Evolutionary conservation across 768 basidiomycete species (phyloP).

Genomic region (Tubosaeta sp.): DNA sequence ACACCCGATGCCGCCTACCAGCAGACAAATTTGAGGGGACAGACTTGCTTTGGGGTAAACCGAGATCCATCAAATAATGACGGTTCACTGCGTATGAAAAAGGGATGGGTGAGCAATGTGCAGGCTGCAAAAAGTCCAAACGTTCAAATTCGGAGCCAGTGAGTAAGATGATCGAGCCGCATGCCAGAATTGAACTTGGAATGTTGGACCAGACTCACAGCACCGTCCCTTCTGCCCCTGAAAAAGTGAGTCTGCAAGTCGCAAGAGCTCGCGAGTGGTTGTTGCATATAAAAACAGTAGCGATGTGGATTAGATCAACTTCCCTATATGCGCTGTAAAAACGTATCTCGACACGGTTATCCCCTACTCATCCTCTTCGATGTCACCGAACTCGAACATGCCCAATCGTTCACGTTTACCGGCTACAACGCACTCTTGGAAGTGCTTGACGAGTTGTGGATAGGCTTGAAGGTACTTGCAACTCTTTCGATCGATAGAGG

Average conservation of each 20-base stretch:
- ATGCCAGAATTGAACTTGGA: neutral
- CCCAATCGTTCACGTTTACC: conserved; percentile 76
- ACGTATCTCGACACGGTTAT: conserved; percentile 11
- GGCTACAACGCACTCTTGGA: conserved; percentile 54
- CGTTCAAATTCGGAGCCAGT: neutral
- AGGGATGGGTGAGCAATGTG: neutral
- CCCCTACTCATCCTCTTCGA: conserved; percentile 71
- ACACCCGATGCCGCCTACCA: conserved; percentile 16
- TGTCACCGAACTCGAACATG: conserved; percentile 91
- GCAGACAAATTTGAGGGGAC: conserved; percentile 17
- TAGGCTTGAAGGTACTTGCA: conserved; percentile 72
- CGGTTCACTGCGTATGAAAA: neutral
- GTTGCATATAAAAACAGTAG: neutral
- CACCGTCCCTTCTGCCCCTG: no score
- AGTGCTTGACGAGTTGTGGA: conserved; percentile 59
- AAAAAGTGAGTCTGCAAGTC: neutral
- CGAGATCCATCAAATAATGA: conserved; percentile 7
- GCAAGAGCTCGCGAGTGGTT: neutral
- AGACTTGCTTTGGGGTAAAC: conserved; percentile 24
- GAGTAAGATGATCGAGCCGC: neutral
- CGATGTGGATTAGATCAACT: conserved; percentile 11
- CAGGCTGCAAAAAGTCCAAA: neutral
- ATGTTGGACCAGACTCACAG: neutral
- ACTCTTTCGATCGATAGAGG: conserved; percentile 70
- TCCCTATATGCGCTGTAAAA: conserved; percentile 13